Conservation (phyloP, 345 rosid genomes). For the Citrus sp. region DNA sequence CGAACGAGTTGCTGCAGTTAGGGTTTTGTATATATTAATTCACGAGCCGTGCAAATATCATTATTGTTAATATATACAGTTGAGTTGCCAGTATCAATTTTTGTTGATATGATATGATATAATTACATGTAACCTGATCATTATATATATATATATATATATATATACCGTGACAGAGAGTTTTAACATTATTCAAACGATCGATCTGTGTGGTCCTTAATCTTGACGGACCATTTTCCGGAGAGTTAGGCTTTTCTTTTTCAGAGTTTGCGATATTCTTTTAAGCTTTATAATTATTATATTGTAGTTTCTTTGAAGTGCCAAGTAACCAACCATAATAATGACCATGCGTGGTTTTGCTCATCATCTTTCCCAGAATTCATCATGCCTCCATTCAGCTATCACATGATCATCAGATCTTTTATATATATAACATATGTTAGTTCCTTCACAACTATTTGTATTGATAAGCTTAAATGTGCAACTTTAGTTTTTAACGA, state of each 20-base stretch:
- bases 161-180: background rate
- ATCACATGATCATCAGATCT: background rate
- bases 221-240: constrained; percentile 1
- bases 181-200: background rate
- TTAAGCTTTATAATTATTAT: background rate
- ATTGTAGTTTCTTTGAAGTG: constrained; percentile 1
- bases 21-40: background rate
- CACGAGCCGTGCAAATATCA: too few relatives aligned
- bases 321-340: background rate
- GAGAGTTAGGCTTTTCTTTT: constrained; percentile 24
- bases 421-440: too few relatives aligned
- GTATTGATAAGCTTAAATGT: too few relatives aligned
- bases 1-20: background rate
- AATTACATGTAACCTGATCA: constrained; percentile 11
- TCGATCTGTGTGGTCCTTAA: constrained; percentile 10
- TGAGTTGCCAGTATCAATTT: too few relatives aligned
- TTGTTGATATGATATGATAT: background rate
- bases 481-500: too few relatives aligned
- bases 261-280: background rate
- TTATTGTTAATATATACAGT: too few relatives aligned
- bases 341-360: background rate
- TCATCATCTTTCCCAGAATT: background rate
- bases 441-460: background rate
- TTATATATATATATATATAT: background rate
- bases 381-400: background rate